These are phyloP conservation scores for Solanum pinnatisectum DNA, from an alignment of 257 asterid species.

Conservation along the genomic window DNA sequence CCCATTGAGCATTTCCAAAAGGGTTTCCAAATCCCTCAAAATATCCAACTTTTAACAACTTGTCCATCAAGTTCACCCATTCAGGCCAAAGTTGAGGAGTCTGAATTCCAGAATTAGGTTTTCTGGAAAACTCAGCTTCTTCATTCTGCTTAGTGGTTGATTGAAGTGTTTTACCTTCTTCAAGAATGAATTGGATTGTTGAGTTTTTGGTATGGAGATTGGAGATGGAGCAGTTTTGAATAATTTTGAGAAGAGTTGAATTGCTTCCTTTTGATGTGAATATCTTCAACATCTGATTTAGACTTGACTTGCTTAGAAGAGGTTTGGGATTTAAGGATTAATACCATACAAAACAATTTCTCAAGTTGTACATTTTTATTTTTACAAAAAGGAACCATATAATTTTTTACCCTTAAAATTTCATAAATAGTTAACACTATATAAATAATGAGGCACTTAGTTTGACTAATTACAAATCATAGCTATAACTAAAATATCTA, in stretches of 20 bases:
- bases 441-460: neutral
- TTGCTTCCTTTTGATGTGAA: neutral
- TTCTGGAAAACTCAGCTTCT: neutral
- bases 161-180: conserved; percentile 33
- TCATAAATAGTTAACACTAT: neutral
- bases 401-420: neutral
- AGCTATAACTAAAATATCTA: too few species aligned
- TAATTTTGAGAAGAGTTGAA: conserved; percentile 5
- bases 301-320: neutral
- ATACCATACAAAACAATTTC: neutral
- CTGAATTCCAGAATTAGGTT: neutral
- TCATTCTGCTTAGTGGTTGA: conserved; percentile 10
- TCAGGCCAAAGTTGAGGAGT: conserved; percentile 45
- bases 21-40: conserved; percentile 60
- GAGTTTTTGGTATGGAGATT: conserved; percentile 26
- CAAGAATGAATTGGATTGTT: conserved; percentile 50
- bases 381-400: neutral
- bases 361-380: neutral
- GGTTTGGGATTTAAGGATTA: neutral
- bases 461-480: too few species aligned
- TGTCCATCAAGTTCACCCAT: conserved; percentile 66
- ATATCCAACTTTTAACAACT: conserved; percentile 44
- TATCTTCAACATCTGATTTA: neutral
- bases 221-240: neutral
- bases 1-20: conserved; percentile 27